Evolutionary conservation across 441 rosid species (phyloP).

Genomic region (Capsella rubella): DNA sequence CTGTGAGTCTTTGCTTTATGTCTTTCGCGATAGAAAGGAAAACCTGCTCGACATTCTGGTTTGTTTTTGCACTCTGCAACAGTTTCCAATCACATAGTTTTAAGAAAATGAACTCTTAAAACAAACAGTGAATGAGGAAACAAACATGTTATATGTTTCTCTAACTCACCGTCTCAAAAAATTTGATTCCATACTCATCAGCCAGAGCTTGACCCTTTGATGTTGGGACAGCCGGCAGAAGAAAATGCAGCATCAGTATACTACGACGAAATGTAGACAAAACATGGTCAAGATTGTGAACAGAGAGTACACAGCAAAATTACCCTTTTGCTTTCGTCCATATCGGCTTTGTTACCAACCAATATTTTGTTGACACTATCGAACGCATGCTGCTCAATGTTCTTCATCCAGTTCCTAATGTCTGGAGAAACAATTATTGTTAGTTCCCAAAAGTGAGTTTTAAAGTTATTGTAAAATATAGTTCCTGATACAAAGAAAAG

Average conservation of each 20-base stretch:
- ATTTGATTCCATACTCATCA: conserved; percentile 51
- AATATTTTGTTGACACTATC: conserved; percentile 74
- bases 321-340: conserved; percentile 88
- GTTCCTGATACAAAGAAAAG: conserved; percentile 22
- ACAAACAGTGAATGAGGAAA: conserved; percentile 8
- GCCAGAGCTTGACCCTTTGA: conserved; percentile 50
- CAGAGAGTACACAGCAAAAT: conserved; percentile 11
- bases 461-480: background rate
- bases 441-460: conserved; percentile 14
- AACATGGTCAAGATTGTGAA: background rate
- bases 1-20: conserved; percentile 48
- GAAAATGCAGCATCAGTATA: conserved; percentile 18
- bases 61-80: conserved; percentile 50
- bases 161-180: conserved; percentile 47
- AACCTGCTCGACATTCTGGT: conserved; percentile 47
- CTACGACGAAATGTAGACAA: conserved; percentile 4
- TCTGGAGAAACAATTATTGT: conserved; percentile 47
- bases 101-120: conserved; percentile 2
- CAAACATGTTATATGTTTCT: conserved; percentile 5
- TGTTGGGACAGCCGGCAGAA: conserved; percentile 45
- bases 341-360: conserved; percentile 85
- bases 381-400: conserved; percentile 79
- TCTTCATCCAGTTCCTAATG: conserved; percentile 82
- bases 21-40: conserved; percentile 43
- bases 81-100: conserved; percentile 18